phyloP scores from a whole-genome alignment of 1,284 basidiomycete species.

The Papiliotrema fonsecae region DNA sequence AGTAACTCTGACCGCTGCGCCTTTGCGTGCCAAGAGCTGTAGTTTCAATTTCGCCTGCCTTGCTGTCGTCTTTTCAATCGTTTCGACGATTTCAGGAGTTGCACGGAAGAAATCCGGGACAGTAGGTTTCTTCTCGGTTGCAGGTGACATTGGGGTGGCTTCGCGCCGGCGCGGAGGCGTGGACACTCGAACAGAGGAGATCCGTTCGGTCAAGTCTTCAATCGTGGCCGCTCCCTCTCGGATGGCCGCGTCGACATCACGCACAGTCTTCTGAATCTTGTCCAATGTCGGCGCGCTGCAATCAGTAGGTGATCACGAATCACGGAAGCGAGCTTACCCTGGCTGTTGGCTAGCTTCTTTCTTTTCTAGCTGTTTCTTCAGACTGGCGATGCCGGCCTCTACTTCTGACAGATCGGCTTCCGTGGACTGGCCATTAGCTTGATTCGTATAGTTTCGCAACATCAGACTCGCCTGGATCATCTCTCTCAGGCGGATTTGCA shows the following conservation, averaged over 20 bases:
- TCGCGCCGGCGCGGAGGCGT: slow-evolving; percentile 12
- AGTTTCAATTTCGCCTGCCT: not conserved
- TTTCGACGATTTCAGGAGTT: not conserved
- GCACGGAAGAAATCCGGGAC: not conserved
- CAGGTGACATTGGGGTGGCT: not conserved
- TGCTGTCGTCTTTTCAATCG: not conserved
- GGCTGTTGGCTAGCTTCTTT: not conserved
- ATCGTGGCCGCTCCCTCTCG: slow-evolving; percentile 46
- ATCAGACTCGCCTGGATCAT: not conserved
- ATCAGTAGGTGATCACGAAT: not conserved
- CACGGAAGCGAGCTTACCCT: not conserved
- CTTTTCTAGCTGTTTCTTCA: slow-evolving; percentile 30
- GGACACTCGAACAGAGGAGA: slow-evolving; percentile 39
- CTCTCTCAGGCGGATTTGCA: slow-evolving; percentile 47
- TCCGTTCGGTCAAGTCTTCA: slow-evolving; percentile 48
- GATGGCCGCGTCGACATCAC: slow-evolving; percentile 50
- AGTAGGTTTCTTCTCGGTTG: not conserved
- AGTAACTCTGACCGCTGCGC: not conserved
- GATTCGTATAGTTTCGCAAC: not conserved
- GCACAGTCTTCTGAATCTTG: slow-evolving; percentile 49
- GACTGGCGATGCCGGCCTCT: slow-evolving; percentile 26
- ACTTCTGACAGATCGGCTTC: slow-evolving; percentile 48
- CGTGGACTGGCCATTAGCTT: slow-evolving; percentile 42
- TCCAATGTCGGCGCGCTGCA: slow-evolving; percentile 48
- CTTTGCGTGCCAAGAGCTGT: not conserved